These are phyloP conservation scores for Leccinum longicurvipes DNA, from an alignment of 768 basidiomycete genomes.

Conservation along the genomic window DNA sequence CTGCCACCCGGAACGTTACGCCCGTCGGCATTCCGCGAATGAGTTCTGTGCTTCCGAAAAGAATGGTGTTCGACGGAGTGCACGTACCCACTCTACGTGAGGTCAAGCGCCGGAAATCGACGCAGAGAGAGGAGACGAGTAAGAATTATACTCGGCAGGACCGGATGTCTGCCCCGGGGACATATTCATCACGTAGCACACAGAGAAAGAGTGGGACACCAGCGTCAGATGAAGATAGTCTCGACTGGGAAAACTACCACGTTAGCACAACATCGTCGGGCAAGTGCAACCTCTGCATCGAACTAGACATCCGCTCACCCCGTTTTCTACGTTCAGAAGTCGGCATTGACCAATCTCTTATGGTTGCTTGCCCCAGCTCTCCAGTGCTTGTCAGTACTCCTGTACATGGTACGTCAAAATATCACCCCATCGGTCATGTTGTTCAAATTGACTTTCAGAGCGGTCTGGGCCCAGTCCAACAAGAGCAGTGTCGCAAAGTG, in stretches of 20 bases:
- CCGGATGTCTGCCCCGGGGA: neutral
- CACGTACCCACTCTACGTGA: conserved; percentile 26
- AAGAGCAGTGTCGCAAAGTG: conserved; percentile 10
- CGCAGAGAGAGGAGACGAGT: neutral
- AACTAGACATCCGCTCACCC: neutral
- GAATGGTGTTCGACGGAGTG: conserved; percentile 30
- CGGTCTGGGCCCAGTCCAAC: neutral
- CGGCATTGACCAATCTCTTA: conserved; percentile 23
- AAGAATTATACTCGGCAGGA: neutral
- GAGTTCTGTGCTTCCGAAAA: conserved; percentile 24
- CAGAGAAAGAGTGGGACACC: neutral
- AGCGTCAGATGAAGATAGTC: conserved; percentile 18
- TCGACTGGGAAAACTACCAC: conserved; percentile 33
- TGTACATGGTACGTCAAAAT: conserved; percentile 8
- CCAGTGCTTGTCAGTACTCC: neutral
- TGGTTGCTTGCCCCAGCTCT: conserved; percentile 7
- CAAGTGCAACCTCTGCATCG: neutral
- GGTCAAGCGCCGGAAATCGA: conserved; percentile 11
- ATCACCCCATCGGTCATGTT: neutral
- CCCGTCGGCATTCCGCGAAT: conserved; percentile 15
- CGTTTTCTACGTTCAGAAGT: conserved; percentile 10
- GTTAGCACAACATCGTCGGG: conserved; percentile 21
- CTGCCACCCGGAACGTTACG: conserved; percentile 23
- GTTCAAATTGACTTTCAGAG: neutral
- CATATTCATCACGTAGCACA: neutral